Evolutionary conservation across 768 basidiomycete genomes (phyloP).

Genomic region (Porpolomopsis calyptriformis): DNA sequence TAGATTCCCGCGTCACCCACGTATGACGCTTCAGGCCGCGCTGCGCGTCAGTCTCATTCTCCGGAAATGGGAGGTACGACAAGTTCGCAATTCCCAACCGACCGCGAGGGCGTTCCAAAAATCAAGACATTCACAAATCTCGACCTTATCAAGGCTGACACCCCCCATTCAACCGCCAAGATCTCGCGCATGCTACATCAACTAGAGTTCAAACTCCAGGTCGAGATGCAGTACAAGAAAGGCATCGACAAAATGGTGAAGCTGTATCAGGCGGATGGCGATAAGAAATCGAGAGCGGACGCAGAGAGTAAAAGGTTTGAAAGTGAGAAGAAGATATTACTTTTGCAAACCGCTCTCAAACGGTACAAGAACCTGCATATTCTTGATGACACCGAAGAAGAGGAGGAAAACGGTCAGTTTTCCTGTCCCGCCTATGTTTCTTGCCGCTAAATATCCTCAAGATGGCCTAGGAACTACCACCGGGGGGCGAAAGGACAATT

Average conservation of each 20-base stretch:
- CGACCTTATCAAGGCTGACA: constrained; percentile 96
- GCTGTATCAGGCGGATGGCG: constrained; percentile 91
- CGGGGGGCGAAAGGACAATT: constrained; percentile 83
- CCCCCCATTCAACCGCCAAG: constrained; percentile 90
- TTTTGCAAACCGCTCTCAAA: constrained; percentile 84
- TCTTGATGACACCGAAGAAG: constrained; percentile 80
- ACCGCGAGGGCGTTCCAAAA: constrained; percentile 27
- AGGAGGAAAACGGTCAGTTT: constrained; percentile 60
- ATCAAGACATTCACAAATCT: constrained; percentile 70
- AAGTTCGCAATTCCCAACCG: constrained; percentile 26
- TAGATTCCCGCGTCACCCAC: constrained; percentile 44
- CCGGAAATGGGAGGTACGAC: constrained; percentile 23
- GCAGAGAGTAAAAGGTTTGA: constrained; percentile 91
- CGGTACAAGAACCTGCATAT: constrained; percentile 95
- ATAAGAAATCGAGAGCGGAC: constrained; percentile 90
- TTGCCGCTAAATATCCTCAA: constrained; percentile 9
- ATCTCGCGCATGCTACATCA: constrained; percentile 98
- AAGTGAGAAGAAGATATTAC: constrained; percentile 92
- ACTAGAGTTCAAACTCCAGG: constrained; percentile 97
- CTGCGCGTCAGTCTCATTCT: constrained; percentile 28
- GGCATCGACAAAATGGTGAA: constrained; percentile 99
- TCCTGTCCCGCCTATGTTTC: constrained; percentile 6
- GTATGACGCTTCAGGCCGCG: constrained; percentile 27
- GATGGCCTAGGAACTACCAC: constrained; percentile 51
- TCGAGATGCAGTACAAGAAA: constrained; percentile 95